Conservation (phyloP, 176 grass and related monocot genomes). For the Saccharum spontaneum region DNA sequence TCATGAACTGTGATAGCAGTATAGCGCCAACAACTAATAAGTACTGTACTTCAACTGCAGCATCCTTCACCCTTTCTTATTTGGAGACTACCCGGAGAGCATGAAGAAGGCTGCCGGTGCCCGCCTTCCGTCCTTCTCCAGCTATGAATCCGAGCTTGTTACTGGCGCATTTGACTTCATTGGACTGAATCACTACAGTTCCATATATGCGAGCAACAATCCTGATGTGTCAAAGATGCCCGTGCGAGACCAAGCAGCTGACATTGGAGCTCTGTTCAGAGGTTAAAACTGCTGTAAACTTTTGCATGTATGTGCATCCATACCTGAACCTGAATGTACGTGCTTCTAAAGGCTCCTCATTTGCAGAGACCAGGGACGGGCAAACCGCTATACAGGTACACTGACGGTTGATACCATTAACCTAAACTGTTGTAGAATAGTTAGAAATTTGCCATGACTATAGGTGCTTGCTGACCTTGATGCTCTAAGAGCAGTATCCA, state of each 20-base stretch:
- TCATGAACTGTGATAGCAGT: not conserved
- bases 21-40: not conserved
- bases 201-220: constrained; percentile 44
- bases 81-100: constrained; percentile 52
- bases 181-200: constrained; percentile 60
- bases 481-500: constrained; percentile 20
- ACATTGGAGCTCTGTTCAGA: constrained; percentile 12
- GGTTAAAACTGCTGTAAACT: not conserved
- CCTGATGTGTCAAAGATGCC: not conserved
- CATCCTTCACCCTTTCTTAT: constrained; percentile 49
- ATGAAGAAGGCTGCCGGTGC: constrained; percentile 53
- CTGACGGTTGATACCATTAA: not conserved
- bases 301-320: not conserved
- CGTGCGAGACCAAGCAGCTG: constrained; percentile 34
- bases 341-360: not conserved
- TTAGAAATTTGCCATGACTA: not conserved
- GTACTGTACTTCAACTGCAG: constrained; percentile 18
- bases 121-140: constrained; percentile 48
- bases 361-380: not conserved
- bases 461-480: not conserved
- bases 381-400: not conserved
- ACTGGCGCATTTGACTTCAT: constrained; percentile 57
- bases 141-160: constrained; percentile 43
- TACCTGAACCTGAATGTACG: not conserved
- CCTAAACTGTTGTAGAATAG: not conserved